Evolutionary conservation across 345 rosid genomes (phyloP).

Genomic region (Citrus unshiu): DNA sequence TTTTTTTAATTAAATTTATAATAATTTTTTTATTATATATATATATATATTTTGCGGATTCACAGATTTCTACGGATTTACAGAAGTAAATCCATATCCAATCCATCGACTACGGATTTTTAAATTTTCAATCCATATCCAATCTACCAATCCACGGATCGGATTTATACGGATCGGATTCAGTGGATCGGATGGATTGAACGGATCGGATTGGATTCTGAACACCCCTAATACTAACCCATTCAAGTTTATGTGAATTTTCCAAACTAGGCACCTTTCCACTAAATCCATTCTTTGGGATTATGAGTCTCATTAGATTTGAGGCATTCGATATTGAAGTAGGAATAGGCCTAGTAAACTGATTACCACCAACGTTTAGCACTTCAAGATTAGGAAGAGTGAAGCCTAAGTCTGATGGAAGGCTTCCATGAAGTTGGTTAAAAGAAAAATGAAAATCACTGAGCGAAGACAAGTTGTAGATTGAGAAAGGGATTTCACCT

Average conservation of each 20-base stretch:
- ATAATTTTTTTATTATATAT: too few relatives aligned
- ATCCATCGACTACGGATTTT: too few relatives aligned
- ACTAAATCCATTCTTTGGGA: not conserved
- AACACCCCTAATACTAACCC: not conserved
- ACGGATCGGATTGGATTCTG: too few relatives aligned
- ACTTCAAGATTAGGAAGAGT: conserved; percentile 12
- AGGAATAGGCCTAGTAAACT: conserved; percentile 13
- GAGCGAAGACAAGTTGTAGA: not conserved
- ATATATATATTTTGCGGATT: too few relatives aligned
- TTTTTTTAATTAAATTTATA: too few relatives aligned
- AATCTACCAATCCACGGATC: too few relatives aligned
- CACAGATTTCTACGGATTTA: too few relatives aligned
- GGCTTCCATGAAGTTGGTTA: not conserved
- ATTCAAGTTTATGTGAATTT: not conserved
- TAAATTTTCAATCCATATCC: too few relatives aligned
- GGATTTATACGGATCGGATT: too few relatives aligned
- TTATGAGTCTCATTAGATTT: rapidly evolving
- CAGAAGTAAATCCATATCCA: too few relatives aligned
- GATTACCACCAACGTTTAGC: not conserved
- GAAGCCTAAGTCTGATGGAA: conserved; percentile 1
- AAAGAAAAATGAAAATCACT: rapidly evolving
- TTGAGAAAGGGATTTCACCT: conserved; percentile 1
- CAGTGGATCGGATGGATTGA: too few relatives aligned
- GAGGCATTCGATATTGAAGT: conserved; percentile 14
- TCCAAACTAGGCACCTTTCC: conserved; percentile 6